Conservation (phyloP, 2,329 filamentous ascomycete species). For the Dothideomycetes sp. region DNA sequence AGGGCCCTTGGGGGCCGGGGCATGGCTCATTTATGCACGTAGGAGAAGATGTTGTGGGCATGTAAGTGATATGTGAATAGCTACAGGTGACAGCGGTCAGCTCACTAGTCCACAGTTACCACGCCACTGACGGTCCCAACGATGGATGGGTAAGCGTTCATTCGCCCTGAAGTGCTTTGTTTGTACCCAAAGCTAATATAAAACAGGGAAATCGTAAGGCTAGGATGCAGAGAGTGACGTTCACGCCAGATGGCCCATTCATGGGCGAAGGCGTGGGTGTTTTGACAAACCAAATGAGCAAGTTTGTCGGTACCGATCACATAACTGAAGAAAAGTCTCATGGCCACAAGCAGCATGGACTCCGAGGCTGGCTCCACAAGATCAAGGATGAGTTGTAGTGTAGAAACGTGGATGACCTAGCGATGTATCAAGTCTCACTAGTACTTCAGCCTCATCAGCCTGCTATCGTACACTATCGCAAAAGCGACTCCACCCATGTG, state of each 20-base stretch:
- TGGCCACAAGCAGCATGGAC: slow-evolving; percentile 10
- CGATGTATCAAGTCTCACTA: background rate
- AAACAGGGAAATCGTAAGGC: slow-evolving; percentile 37
- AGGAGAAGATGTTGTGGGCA: slow-evolving; percentile 32
- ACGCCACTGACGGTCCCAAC: slow-evolving; percentile 35
- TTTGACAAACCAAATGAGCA: slow-evolving; percentile 19
- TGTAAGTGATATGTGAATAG: no score
- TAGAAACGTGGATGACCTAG: background rate
- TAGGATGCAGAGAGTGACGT: slow-evolving; percentile 35
- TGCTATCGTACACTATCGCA: background rate
- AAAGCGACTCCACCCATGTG: background rate
- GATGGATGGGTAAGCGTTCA: no score
- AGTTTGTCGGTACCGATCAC: slow-evolving; percentile 7
- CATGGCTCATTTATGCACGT: slow-evolving; percentile 38
- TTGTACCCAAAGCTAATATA: no score
- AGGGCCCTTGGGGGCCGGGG: slow-evolving; percentile 36
- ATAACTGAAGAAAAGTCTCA: background rate
- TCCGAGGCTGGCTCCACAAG: slow-evolving; percentile 12
- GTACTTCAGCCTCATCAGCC: background rate
- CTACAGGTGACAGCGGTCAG: no score
- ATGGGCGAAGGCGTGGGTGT: slow-evolving; percentile 34
- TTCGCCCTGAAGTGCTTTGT: no score
- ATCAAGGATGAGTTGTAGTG: slow-evolving; percentile 15
- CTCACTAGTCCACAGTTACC: slow-evolving; percentile 23
- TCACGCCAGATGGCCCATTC: slow-evolving; percentile 28